These are phyloP conservation scores for Pichia scutulata DNA, from an alignment of 805 yeast species.

Conservation along the genomic window DNA sequence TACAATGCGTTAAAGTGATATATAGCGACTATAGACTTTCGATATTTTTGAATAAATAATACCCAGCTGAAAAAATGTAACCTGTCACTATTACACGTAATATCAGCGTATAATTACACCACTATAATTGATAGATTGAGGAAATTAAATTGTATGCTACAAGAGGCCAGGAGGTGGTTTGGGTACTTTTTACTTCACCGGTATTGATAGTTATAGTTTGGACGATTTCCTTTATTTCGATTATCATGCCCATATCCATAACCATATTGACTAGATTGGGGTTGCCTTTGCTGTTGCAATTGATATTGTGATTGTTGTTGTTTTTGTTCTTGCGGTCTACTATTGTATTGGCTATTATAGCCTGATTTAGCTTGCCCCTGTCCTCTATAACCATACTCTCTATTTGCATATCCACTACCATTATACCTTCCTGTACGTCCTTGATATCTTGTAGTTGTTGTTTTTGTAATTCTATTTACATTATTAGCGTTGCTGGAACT, in stretches of 20 bases:
- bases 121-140: too few relatives aligned
- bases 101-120: too few relatives aligned
- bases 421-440: background rate
- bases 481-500: background rate
- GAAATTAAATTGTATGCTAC: too few relatives aligned
- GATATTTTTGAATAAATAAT: too few relatives aligned
- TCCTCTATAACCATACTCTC: background rate
- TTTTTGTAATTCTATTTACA: background rate
- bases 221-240: background rate
- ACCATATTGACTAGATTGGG: background rate
- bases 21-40: too few relatives aligned
- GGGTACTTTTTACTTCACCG: too few relatives aligned
- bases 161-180: too few relatives aligned
- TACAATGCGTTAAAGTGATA: too few relatives aligned
- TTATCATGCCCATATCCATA: slow-evolving; percentile 3
- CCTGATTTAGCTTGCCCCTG: background rate
- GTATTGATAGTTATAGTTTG: background rate
- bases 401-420: background rate
- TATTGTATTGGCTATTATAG: background rate
- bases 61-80: too few relatives aligned
- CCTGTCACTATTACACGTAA: too few relatives aligned
- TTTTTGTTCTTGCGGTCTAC: background rate
- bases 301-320: background rate
- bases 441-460: background rate
- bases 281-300: background rate